phyloP scores from a whole-genome alignment of 306 rosid species.

The Pyrus communis region DNA sequence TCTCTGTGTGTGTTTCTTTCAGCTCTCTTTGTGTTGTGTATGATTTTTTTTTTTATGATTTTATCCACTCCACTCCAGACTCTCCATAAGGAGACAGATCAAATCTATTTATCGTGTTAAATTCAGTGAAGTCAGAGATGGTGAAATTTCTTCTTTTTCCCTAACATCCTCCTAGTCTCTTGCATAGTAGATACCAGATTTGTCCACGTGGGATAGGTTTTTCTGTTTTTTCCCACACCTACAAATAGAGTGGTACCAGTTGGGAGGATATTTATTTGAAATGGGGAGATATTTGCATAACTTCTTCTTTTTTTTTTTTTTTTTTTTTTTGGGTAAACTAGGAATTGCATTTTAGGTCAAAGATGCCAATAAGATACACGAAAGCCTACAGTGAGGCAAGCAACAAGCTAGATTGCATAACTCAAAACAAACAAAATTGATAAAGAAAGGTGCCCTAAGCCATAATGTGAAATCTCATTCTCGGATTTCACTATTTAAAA shows the following conservation, averaged over 20 bases:
- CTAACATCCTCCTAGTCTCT: not conserved
- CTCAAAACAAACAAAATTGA: not conserved
- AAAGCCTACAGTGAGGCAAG: not conserved
- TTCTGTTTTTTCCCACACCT: not conserved
- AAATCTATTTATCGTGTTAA: not conserved
- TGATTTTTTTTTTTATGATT: not conserved
- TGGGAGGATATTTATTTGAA: not conserved
- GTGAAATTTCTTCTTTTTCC: not conserved
- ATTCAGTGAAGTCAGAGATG: not conserved
- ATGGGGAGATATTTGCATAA: not conserved
- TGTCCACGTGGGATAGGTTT: not conserved
- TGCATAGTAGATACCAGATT: not conserved
- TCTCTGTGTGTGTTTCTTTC: not conserved
- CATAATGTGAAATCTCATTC: no score
- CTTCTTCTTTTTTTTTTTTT: fast-evolving
- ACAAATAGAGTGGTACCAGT: not conserved
- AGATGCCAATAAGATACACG: no score
- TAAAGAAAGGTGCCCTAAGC: not conserved
- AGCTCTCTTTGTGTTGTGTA: not conserved
- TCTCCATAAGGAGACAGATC: not conserved
- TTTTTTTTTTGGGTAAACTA: no score
- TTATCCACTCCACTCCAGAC: not conserved
- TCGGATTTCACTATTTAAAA: no score
- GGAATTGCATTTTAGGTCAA: no score
- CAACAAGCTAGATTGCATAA: not conserved